Evolutionary conservation across 2,329 filamentous ascomycete species (phyloP), one percentile per base, ranked within the genome.

Genomic region (Penicillium hordei): DNA sequence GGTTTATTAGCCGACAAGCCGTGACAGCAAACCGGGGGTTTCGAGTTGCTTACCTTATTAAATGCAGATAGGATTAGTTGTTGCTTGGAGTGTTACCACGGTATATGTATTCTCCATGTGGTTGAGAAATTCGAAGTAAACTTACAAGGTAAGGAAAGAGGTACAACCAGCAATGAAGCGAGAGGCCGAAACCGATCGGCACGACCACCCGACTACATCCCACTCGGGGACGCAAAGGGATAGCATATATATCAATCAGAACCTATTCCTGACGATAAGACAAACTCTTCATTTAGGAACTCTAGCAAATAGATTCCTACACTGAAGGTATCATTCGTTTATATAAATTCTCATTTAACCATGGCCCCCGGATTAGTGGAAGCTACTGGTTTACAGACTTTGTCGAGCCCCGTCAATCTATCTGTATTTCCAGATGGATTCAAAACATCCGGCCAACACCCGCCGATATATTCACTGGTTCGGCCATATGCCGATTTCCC

Each of bases 371-470:
- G 46, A 19, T 12, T 56, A 2, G 23, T 60, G 10, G 34, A 62
- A 31, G 51, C 56, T 23, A 23, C 25, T 29, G 5, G 48, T 31
- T n/a, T 45, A 29, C 7, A 23, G 15, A 17, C n/a, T 17, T 10
- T 21, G 3, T 10, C 38, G 5, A 48, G 25, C 2, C 31, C 23
- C 19, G 42, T 60, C 17, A 54, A 64, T 25, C 38, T 58, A 3
- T 46, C 55, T 27, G 75, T 83, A 62, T 88, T 87, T 67, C 85
- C 84, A 7, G 85, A 87, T 65, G 84, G 85, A 17, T 78, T 86
- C 70, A 86, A 84, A 70, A 87, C 85, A 21, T 82, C 87, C 0
- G 89, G 89, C 43, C 89, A 92, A 71, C 86, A 89, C 64, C 79
- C 83, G 21, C 89, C 89, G 0, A 70, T 89, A 21, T 87, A 86